Evolutionary conservation across 2,329 filamentous ascomycete genomes (phyloP).

Genomic region (Penicillium occitanis): DNA sequence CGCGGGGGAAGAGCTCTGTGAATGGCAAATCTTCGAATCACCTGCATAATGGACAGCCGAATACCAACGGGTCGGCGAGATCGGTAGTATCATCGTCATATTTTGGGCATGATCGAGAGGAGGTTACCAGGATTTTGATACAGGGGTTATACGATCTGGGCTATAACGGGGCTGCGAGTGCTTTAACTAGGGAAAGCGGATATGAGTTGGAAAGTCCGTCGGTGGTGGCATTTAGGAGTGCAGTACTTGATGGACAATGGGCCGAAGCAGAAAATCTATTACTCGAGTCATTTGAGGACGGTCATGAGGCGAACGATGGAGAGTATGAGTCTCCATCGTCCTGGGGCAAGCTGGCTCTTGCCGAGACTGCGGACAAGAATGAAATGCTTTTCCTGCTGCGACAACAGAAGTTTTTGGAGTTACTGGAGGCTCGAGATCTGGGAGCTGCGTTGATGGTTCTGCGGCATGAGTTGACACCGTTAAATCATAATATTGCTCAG

Average conservation of each 20-base stretch:
- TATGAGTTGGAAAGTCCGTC: conserved; percentile 82
- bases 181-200: conserved; percentile 77
- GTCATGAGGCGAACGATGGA: conserved; percentile 47
- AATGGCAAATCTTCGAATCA: conserved; percentile 55
- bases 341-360: conserved; percentile 66
- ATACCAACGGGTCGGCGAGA: conserved; percentile 42
- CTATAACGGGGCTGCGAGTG: conserved; percentile 73
- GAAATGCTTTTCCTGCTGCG: conserved; percentile 85
- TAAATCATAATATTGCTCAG: conserved; percentile 74
- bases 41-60: conserved; percentile 36
- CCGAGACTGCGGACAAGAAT: conserved; percentile 70
- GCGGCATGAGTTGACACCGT: conserved; percentile 79
- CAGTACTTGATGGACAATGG: conserved; percentile 81
- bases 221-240: conserved; percentile 79
- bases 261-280: conserved; percentile 78
- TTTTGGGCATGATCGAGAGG: conserved; percentile 84
- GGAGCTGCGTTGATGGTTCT: conserved; percentile 76
- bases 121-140: conserved; percentile 88
- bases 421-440: conserved; percentile 75
- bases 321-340: conserved; percentile 29
- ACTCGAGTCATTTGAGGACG: conserved; percentile 49
- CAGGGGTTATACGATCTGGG: conserved; percentile 88
- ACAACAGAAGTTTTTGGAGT: conserved; percentile 92
- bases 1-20: conserved; percentile 49
- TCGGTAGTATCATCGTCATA: conserved; percentile 53